Evolutionary conservation across 176 grass and related monocot species (phyloP).

Genomic region (Oryza glumipatula): DNA sequence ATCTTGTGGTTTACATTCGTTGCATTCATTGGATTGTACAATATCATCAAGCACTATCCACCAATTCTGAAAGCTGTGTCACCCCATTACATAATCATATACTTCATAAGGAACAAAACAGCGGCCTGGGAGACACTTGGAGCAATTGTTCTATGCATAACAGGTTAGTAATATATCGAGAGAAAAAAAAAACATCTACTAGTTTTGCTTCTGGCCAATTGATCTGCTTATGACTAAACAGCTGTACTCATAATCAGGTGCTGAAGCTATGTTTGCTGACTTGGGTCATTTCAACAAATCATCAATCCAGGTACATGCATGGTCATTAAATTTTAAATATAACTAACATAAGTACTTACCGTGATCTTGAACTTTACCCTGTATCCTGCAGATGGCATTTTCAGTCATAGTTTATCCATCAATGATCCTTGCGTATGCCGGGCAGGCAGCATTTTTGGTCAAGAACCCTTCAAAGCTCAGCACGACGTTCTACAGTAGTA

Average conservation of each 20-base stretch:
- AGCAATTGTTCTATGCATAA: conserved; percentile 73
- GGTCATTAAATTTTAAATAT: background rate
- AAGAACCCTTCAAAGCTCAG: conserved; percentile 72
- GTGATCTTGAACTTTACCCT: background rate
- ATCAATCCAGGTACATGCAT: conserved; percentile 65
- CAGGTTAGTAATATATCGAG: conserved; percentile 46
- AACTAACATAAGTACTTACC: conserved; percentile 10
- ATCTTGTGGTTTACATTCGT: conserved; percentile 58
- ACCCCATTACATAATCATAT: conserved; percentile 60
- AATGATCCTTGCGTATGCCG: conserved; percentile 72
- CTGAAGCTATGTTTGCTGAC: conserved; percentile 92
- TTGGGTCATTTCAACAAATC: conserved; percentile 84
- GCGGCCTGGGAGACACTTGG: conserved; percentile 74
- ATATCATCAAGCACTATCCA: conserved; percentile 74
- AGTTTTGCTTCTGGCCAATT: background rate
- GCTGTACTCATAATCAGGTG: conserved; percentile 52
- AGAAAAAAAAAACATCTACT: background rate
- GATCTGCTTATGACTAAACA: conserved; percentile 10
- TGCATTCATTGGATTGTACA: conserved; percentile 65
- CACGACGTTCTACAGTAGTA: conserved; percentile 65
- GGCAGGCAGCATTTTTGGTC: conserved; percentile 75
- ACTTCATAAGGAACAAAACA: conserved; percentile 59
- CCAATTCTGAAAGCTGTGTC: conserved; percentile 62
- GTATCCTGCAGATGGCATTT: conserved; percentile 57
- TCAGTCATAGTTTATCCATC: conserved; percentile 71